Evolutionary conservation across 2,329 filamentous ascomycete species (phyloP).

Genomic region (Macrophomina tecta): DNA sequence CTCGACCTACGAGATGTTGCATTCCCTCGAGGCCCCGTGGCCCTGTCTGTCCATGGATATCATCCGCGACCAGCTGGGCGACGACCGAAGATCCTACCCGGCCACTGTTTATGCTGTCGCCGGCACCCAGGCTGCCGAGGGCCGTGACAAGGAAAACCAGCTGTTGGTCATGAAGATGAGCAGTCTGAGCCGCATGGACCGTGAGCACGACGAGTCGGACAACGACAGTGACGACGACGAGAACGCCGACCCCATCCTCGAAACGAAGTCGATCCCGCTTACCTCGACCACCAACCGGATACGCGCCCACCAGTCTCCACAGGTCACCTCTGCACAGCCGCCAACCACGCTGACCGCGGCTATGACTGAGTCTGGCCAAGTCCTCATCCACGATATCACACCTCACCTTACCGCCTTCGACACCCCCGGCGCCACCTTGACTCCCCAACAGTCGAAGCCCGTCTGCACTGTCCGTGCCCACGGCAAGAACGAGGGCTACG

Average conservation of each 20-base stretch:
- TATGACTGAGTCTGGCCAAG: constrained; percentile 87
- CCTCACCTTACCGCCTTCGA: constrained; percentile 90
- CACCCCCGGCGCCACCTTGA: constrained; percentile 79
- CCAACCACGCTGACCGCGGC: constrained; percentile 84
- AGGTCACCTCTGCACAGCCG: constrained; percentile 71
- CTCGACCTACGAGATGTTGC: constrained; percentile 97
- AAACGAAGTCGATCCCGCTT: constrained; percentile 87
- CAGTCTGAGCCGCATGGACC: constrained; percentile 85
- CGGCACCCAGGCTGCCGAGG: constrained; percentile 86
- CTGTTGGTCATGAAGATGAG: constrained; percentile 97
- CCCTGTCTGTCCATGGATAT: constrained; percentile 97
- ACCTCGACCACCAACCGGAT: constrained; percentile 92
- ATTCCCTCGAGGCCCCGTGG: constrained; percentile 93
- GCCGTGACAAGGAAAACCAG: constrained; percentile 82
- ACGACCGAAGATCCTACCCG: constrained; percentile 90
- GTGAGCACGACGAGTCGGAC: constrained; percentile 73
- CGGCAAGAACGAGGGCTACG: constrained; percentile 87
- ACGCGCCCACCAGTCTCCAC: constrained; percentile 80
- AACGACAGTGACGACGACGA: constrained; percentile 75
- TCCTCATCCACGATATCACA: constrained; percentile 93
- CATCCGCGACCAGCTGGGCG: constrained; percentile 81
- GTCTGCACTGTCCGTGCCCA: constrained; percentile 87
- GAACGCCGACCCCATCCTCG: constrained; percentile 83
- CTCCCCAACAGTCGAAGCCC: constrained; percentile 85
- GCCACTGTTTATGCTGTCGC: constrained; percentile 94